Base-by-base conservation (phyloP, 257 asterid species). In the Leonotis leonurus region DNA sequence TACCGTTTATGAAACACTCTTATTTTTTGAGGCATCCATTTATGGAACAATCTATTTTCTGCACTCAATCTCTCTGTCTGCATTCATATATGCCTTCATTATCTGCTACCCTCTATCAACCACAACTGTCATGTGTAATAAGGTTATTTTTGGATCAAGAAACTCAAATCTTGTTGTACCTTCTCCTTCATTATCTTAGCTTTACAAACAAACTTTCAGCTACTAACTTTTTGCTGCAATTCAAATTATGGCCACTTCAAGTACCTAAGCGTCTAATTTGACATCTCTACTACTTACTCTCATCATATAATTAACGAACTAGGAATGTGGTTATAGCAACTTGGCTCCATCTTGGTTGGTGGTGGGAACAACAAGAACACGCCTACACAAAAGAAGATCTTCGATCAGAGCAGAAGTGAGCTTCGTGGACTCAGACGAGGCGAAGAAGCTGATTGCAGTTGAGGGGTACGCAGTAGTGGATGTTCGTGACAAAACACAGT, bases 401-500 rank as follows among this genome's bases (percentile, higher is more conserved):
- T 70, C 64, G 26, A 71, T 80, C 36, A 83, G 66, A 62, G 95
- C 95, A 27, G 85, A 86, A 71, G 81, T 89, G 61, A 74, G 76
- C 44, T 92, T 68, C 46, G 95, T 92, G 49, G 65, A 80, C 67
- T 73, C 86, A 0, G 83, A 83, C 41, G 95, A 86, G 69, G 98
- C 97, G 0, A 81, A 86, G 80, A 75, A 89, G 57, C 94, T 92
- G 4, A 67, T 83, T 0, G 89, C 88, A 33, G 84, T 64, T 13
- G 86, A 92, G 21, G 97, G 96, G 22, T 92, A 83, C 61, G 64
- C 93, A 12, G 66, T 92, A 55, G 6, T 92, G 8, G 98, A 92
- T 46, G 96, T 92, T 37, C 87, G 97, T 0, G 98, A 92, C 70
- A 76, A 73, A 44, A 71, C 77, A 56, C 98, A 92, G 70, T 92